A percentile compares a stretch with the other conserved stretches of the same genome.
phyloP scores from a whole-genome alignment of 306 rosid species.

The Citrullus mucosospermus region DNA sequence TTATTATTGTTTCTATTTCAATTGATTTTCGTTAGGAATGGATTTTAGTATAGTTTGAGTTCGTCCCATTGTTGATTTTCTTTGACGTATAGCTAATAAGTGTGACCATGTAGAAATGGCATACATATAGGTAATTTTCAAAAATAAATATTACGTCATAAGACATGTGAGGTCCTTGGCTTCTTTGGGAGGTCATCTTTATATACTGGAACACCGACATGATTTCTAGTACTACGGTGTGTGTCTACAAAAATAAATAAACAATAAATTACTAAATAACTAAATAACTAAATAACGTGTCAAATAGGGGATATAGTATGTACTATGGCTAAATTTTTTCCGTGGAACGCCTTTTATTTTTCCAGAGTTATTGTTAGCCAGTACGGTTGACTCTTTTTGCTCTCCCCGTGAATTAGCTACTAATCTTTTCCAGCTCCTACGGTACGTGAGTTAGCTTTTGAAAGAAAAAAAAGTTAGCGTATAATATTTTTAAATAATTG shows the following conservation, averaged over 20 bases:
- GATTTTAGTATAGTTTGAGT: background rate
- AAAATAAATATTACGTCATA: background rate
- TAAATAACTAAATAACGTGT: too few species aligned
- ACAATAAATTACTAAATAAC: too few species aligned
- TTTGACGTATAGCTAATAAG: background rate
- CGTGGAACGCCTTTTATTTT: too few species aligned
- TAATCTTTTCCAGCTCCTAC: background rate
- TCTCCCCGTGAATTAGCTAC: background rate
- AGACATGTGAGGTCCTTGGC: too few species aligned
- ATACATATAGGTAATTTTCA: background rate
- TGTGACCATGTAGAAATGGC: background rate
- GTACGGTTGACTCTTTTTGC: too few species aligned
- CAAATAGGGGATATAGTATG: too few species aligned
- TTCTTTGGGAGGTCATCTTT: background rate
- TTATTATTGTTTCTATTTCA: background rate
- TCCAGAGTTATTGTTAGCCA: background rate
- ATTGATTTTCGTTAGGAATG: background rate
- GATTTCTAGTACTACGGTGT: too few species aligned
- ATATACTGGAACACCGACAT: too few species aligned
- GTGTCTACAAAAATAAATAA: too few species aligned
- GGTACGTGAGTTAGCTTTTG: background rate
- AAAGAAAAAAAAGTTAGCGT: background rate
- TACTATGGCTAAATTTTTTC: too few species aligned
- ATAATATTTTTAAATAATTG: too few species aligned
- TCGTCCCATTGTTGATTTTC: background rate